Evolutionary conservation across 805 yeast genomes (phyloP).

Genomic region (Metschnikowia amazonensis): DNA sequence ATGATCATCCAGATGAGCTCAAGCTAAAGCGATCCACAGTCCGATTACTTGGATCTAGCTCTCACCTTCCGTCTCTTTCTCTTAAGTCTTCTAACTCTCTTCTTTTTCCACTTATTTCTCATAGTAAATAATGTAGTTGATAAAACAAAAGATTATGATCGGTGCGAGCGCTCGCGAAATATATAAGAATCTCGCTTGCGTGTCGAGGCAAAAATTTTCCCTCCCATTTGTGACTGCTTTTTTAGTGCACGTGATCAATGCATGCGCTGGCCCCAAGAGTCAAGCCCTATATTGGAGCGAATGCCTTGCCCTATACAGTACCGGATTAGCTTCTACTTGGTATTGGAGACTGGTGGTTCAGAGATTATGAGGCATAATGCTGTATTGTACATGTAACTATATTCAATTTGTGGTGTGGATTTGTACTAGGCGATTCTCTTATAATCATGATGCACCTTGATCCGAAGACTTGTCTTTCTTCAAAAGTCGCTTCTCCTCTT

Average conservation of each 20-base stretch:
- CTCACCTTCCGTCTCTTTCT: conserved; percentile 99
- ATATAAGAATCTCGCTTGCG: conserved; percentile 21
- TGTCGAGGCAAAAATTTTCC: conserved; percentile 20
- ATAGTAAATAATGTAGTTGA: conserved; percentile 42
- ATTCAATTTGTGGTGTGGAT: background rate
- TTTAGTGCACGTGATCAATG: conserved; percentile 9
- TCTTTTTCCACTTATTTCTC: conserved; percentile 99
- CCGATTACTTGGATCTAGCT: conserved; percentile 98
- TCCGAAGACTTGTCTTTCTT: background rate
- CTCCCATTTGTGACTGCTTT: conserved; percentile 17
- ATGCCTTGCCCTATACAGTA: background rate
- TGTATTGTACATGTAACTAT: background rate
- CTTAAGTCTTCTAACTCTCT: conserved; percentile 99
- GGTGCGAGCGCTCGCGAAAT: conserved; percentile 22
- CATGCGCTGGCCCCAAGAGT: background rate
- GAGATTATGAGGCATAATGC: background rate
- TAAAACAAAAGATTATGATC: conserved; percentile 16
- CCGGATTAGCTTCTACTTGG: background rate
- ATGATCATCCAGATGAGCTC: conserved; percentile 9
- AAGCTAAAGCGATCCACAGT: conserved; percentile 22
- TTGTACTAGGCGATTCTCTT: background rate
- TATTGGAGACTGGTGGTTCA: no score
- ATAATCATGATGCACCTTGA: background rate
- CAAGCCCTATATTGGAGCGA: background rate
- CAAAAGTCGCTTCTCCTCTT: conserved; percentile 40